These are phyloP conservation scores for Thozetella sp. DNA, from an alignment of 495 filamentous ascomycete genomes.

Conservation along the genomic window DNA sequence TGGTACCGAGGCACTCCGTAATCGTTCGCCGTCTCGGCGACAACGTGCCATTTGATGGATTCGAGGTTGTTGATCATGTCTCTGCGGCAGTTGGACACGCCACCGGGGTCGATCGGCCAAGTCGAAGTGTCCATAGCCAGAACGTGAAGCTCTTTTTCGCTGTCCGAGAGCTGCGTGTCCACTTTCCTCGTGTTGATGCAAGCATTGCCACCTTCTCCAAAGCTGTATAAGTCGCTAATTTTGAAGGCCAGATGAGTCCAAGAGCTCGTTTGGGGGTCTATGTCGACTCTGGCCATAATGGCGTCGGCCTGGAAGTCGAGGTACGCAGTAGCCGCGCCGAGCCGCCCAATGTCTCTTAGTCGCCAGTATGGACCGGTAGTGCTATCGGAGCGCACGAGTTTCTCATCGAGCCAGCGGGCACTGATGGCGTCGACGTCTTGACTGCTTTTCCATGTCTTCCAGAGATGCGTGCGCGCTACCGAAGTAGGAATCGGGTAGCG, in stretches of 20 bases:
- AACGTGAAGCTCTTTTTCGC: constrained; percentile 57
- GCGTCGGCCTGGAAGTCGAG: constrained; percentile 57
- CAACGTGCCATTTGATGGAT: constrained; percentile 67
- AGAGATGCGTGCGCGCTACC: constrained; percentile 59
- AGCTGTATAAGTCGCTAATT: constrained; percentile 63
- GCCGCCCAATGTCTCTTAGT: constrained; percentile 54
- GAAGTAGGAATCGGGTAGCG: constrained; percentile 59
- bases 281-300: constrained; percentile 62
- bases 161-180: constrained; percentile 45
- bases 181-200: constrained; percentile 42
- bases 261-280: constrained; percentile 59
- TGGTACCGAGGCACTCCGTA: constrained; percentile 68
- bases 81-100: constrained; percentile 68
- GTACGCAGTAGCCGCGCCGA: constrained; percentile 54
- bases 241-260: constrained; percentile 65
- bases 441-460: constrained; percentile 66
- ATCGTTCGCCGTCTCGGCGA: constrained; percentile 68
- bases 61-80: constrained; percentile 67
- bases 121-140: constrained; percentile 66
- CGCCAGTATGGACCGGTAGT: constrained; percentile 61
- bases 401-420: constrained; percentile 66
- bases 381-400: constrained; percentile 55
- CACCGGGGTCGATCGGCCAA: constrained; percentile 69
- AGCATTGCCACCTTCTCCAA: constrained; percentile 65
- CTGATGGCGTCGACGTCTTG: constrained; percentile 62